Base-by-base conservation (phyloP, 805 yeast genomes). In the Saccharomycopsis capsularis region DNA sequence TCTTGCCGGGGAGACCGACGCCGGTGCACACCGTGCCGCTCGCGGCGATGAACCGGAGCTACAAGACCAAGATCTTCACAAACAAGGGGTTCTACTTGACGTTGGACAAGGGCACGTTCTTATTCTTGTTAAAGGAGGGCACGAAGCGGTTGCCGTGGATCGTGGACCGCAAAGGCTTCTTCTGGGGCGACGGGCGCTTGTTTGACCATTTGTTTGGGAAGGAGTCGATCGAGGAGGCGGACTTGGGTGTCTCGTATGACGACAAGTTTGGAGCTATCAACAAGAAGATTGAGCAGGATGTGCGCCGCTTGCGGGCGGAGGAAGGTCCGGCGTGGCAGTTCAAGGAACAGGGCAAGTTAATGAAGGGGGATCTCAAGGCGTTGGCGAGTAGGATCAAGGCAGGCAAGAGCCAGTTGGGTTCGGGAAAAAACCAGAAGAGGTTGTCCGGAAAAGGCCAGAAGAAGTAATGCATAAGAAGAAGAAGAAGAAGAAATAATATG, bases 121-220 rank as follows among this genome's bases (percentile, higher is more conserved):
- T 83, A 71, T 82, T 85, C 60, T 75, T 83, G 42, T 63, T 87
- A 55, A 79, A 77, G 62, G 91, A 85, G 58, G 64, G 68, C 21
- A 74, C 75, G 19, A 64, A 60, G 37, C 65, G 68, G 50, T 69
- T 76, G 36, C 87, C 85, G 22, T 86, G 90, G 87, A 67, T 83
- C 16, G 83, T 85, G 18, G 95, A 87, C 61, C 71, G 95, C 56
- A 81, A 79, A 57, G 95, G 95, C 11, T 87, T 88, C 71, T 87
- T 85, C 67, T 87, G 95, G 95, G 90, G 93, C 30, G 95, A 87
- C 63, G 95, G 95, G 15, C 71, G 95, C 51, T 83, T 87, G 1
- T 83, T 82, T 64, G 95, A 87, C 62, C 75, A 78, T 46, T 58
- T 87, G n/a, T 83, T 87, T 57, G 93, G 95, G 21, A 82, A 84